Evolutionary conservation across 2,329 filamentous ascomycete genomes (phyloP).

Genomic region (Beauveria australis): DNA sequence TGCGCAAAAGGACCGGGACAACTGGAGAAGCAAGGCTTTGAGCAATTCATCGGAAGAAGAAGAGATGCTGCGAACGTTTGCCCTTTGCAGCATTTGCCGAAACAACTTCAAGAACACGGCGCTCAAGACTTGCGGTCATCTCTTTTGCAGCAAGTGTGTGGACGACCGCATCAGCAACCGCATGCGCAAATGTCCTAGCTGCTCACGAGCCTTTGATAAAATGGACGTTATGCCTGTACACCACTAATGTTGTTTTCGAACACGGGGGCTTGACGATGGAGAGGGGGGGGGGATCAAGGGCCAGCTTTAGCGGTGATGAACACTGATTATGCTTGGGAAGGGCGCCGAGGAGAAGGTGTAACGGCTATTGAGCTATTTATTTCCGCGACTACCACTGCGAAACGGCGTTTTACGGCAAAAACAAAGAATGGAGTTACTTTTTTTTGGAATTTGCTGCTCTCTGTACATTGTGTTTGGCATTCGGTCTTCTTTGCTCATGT

Average conservation of each 20-base stretch:
- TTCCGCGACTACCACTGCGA: background rate
- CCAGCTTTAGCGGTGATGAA: background rate
- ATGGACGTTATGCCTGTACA: conserved; percentile 78
- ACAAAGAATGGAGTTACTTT: background rate
- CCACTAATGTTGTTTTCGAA: conserved; percentile 23
- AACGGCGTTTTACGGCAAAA: conserved; percentile 7
- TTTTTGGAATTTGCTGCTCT: conserved; percentile 1
- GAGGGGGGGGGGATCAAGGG: background rate
- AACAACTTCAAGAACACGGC: conserved; percentile 90
- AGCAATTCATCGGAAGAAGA: conserved; percentile 77
- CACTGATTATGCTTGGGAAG: background rate
- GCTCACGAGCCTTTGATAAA: conserved; percentile 83
- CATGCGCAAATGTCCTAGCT: conserved; percentile 91
- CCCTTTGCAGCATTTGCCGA: conserved; percentile 83
- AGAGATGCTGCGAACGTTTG: conserved; percentile 62
- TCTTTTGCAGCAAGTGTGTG: conserved; percentile 87
- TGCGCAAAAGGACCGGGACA: conserved; percentile 73
- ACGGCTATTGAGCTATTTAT: background rate
- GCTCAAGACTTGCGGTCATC: conserved; percentile 88
- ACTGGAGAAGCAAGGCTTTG: conserved; percentile 74
- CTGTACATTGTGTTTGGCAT: background rate
- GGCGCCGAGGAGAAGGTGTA: background rate
- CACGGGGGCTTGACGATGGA: background rate
- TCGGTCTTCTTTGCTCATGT: background rate
- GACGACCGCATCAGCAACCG: conserved; percentile 83